Conservation (phyloP, 805 yeast species). For the Zygosaccharomyces bailii region DNA sequence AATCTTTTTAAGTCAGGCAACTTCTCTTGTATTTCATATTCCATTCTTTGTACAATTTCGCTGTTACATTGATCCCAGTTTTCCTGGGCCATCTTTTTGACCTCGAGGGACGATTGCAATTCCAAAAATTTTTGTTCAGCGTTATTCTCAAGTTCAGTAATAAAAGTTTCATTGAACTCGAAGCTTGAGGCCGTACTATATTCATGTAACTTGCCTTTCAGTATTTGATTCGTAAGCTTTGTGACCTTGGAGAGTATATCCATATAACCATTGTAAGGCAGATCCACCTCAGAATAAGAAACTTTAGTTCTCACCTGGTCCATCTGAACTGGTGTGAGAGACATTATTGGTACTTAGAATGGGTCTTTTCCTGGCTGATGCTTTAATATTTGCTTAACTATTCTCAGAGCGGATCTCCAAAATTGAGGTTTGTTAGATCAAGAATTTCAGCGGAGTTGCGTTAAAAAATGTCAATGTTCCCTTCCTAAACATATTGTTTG, state of each 20-base stretch:
- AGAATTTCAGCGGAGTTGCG: not conserved
- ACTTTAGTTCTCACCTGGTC: constrained; percentile 27
- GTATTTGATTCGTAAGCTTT: constrained; percentile 18
- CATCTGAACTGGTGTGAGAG: constrained; percentile 15
- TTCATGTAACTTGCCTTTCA: constrained; percentile 23
- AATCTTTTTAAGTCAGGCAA: constrained; percentile 19
- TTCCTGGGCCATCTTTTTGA: constrained; percentile 24
- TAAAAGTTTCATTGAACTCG: constrained; percentile 10
- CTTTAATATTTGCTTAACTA: too few relatives aligned
- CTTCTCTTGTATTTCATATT: constrained; percentile 10
- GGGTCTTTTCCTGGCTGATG: too few relatives aligned
- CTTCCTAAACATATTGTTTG: too few relatives aligned
- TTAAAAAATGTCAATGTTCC: not conserved
- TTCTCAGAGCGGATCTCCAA: too few relatives aligned
- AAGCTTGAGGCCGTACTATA: constrained; percentile 11
- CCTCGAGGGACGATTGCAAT: constrained; percentile 28
- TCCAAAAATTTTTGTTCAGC: constrained; percentile 25
- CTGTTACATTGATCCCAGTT: constrained; percentile 27
- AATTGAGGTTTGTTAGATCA: too few relatives aligned
- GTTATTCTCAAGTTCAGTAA: constrained; percentile 16
- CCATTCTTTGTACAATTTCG: constrained; percentile 15
- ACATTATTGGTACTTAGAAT: constrained; percentile 3
- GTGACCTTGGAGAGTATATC: constrained; percentile 24
- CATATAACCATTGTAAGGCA: constrained; percentile 25
- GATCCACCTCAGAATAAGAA: constrained; percentile 27